Evolutionary conservation across 352 stramenopile species (phyloP).

Genomic region (Phytopythium montanum): DNA sequence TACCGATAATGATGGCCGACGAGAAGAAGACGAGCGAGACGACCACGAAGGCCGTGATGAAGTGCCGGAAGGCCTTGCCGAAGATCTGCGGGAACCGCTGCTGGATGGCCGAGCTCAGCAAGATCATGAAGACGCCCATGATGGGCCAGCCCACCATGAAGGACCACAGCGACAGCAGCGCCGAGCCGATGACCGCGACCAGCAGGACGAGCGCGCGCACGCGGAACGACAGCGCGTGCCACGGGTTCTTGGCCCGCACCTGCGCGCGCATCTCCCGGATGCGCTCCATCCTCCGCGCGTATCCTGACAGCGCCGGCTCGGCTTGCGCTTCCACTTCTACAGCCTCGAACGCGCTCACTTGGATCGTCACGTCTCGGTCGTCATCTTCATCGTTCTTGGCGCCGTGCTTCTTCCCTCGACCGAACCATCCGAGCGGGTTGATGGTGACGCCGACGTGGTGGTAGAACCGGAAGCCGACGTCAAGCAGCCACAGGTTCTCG

Average conservation of each 20-base stretch:
- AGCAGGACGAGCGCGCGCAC: slow-evolving; percentile 43
- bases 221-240: slow-evolving; percentile 42
- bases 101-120: slow-evolving; percentile 65
- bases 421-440: slow-evolving; percentile 39
- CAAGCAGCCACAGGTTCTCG: slow-evolving; percentile 66
- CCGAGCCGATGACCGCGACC: slow-evolving; percentile 48
- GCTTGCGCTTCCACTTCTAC: not conserved
- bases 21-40: slow-evolving; percentile 84
- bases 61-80: slow-evolving; percentile 63
- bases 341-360: slow-evolving; percentile 12
- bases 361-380: slow-evolving; percentile 9
- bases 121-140: slow-evolving; percentile 67
- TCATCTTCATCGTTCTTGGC: slow-evolving; percentile 7
- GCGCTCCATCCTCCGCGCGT: slow-evolving; percentile 27
- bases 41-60: slow-evolving; percentile 68
- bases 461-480: slow-evolving; percentile 73
- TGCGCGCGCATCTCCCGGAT: slow-evolving; percentile 35
- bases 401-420: slow-evolving; percentile 11
- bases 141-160: slow-evolving; percentile 74
- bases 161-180: slow-evolving; percentile 47
- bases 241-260: slow-evolving; percentile 46
- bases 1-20: slow-evolving; percentile 71
- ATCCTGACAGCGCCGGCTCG: slow-evolving; percentile 8
- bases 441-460: slow-evolving; percentile 46
- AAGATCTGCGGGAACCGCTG: slow-evolving; percentile 76